phyloP scores from a whole-genome alignment of 169 alveolate species.

The Babesia bovis region DNA sequence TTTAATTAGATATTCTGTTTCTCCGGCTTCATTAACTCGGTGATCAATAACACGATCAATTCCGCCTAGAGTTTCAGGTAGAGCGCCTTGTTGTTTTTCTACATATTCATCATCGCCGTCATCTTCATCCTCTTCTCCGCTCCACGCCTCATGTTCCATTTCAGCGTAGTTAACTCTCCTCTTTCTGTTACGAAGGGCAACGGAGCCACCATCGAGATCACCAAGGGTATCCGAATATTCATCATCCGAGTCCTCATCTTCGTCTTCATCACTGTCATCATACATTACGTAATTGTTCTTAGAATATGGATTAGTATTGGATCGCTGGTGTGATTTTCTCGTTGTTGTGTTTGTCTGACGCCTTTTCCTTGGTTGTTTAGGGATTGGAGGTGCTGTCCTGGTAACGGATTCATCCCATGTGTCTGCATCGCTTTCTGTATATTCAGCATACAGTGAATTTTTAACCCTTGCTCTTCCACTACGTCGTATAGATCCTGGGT shows the following conservation, averaged over 20 bases:
- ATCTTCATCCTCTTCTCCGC: slow-evolving; percentile 51
- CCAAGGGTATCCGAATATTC: slow-evolving; percentile 21
- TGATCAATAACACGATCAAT: slow-evolving; percentile 76
- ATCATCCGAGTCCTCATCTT: slow-evolving; percentile 26
- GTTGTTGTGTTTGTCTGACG: slow-evolving; percentile 18
- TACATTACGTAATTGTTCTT: slow-evolving; percentile 55
- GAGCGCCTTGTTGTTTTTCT: slow-evolving; percentile 37
- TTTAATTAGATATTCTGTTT: slow-evolving; percentile 81
- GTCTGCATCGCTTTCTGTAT: slow-evolving; percentile 67
- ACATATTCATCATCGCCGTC: slow-evolving; percentile 50
- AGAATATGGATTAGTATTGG: slow-evolving; percentile 55
- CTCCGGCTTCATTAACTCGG: slow-evolving; percentile 68
- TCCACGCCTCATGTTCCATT: slow-evolving; percentile 49
- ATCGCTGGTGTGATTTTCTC: slow-evolving; percentile 9
- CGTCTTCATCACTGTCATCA: slow-evolving; percentile 54
- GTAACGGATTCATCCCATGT: slow-evolving; percentile 53
- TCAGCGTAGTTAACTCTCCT: slow-evolving; percentile 68
- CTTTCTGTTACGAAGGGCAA: slow-evolving; percentile 56
- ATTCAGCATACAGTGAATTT: slow-evolving; percentile 54
- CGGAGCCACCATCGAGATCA: slow-evolving; percentile 15
- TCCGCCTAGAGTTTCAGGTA: slow-evolving; percentile 73
- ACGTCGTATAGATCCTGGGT: slow-evolving; percentile 45
- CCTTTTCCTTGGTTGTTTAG: slow-evolving; percentile 15
- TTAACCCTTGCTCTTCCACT: slow-evolving; percentile 61
- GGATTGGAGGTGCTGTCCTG: background rate